Conservation (phyloP, 2,329 filamentous ascomycete genomes). For the Calonectria leucothoes region DNA sequence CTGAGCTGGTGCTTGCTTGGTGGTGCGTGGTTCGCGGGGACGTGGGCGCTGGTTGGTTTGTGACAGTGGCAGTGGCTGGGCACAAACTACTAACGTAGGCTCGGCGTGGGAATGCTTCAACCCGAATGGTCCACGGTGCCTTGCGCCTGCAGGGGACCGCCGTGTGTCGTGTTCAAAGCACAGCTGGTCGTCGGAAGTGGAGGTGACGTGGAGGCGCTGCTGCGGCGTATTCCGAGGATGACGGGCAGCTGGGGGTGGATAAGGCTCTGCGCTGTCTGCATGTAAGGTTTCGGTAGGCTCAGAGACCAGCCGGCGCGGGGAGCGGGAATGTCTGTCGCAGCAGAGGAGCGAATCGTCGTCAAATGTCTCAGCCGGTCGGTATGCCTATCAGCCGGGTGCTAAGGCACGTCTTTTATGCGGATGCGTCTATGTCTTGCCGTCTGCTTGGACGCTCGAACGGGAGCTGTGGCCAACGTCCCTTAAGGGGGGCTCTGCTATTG, state of each 20-base stretch:
- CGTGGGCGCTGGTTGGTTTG: conserved; percentile 2
- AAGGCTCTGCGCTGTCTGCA: not conserved
- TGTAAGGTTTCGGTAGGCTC: conserved; percentile 1
- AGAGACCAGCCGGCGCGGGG: not conserved
- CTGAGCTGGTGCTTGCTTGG: not conserved
- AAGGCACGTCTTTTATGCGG: not conserved
- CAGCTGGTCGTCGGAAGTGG: not conserved
- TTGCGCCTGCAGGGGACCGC: not conserved
- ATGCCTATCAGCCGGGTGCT: not conserved
- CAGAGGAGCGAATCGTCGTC: not conserved
- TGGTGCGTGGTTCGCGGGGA: conserved; percentile 7
- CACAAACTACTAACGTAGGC: not conserved
- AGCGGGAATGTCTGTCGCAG: conserved; percentile 6
- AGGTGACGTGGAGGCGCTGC: conserved; percentile 19
- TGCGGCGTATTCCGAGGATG: conserved; percentile 11
- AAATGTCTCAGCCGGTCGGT: not conserved
- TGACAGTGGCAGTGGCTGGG: not conserved
- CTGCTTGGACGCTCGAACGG: not conserved
- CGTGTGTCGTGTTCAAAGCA: not conserved
- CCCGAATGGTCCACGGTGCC: not conserved
- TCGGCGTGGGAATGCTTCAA: not conserved
- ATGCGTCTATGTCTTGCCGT: not conserved
- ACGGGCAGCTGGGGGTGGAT: conserved; percentile 9
- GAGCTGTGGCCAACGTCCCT: conserved; percentile 6
- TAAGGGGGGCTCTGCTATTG: conserved; percentile 9